phyloP scores from a whole-genome alignment of 306 rosid genomes.

The Acacia acuminata region DNA sequence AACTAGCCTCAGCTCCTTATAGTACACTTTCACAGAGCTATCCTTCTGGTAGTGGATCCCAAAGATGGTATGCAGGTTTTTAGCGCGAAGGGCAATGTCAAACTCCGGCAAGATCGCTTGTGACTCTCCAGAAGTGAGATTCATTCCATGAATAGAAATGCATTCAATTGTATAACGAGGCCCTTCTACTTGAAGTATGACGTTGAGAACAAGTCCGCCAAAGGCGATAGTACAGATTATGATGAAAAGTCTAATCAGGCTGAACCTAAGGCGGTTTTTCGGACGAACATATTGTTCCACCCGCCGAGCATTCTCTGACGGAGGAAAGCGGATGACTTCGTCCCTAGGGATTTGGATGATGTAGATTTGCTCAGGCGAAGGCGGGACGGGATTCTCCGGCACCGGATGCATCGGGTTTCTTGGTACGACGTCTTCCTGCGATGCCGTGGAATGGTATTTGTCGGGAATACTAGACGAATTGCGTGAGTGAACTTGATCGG shows the following conservation, averaged over 20 bases:
- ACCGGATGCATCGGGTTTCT: not conserved
- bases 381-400: not conserved
- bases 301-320: not conserved
- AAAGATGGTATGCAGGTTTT: not conserved
- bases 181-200: not conserved
- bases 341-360: not conserved
- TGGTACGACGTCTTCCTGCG: too few species aligned
- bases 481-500: not conserved
- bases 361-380: not conserved
- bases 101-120: not conserved
- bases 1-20: not conserved
- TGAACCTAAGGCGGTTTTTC: too few species aligned
- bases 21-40: not conserved
- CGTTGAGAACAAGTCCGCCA: not conserved
- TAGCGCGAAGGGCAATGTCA: not conserved
- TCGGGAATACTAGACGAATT: too few species aligned
- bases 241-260: not conserved
- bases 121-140: not conserved
- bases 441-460: too few species aligned
- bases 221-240: not conserved
- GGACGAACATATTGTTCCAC: not conserved
- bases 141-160: not conserved
- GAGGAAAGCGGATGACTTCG: not conserved
- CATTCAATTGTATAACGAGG: not conserved
- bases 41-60: not conserved